These are phyloP conservation scores for Hydnomerulius pinastri DNA, from an alignment of 768 basidiomycete species.

Conservation along the genomic window DNA sequence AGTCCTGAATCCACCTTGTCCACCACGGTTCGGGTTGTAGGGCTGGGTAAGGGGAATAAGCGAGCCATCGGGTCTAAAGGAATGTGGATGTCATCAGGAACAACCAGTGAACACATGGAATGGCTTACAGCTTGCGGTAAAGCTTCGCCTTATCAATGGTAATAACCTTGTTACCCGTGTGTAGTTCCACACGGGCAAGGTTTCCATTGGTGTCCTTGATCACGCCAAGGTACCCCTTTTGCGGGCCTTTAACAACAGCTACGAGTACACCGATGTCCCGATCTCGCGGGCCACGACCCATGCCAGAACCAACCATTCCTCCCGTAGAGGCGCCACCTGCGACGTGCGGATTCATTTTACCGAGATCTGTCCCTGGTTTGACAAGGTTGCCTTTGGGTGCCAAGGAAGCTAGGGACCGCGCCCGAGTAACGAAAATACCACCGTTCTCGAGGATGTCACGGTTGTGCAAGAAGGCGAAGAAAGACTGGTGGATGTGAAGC, in stretches of 20 bases:
- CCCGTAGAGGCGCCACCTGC: conserved; percentile 57
- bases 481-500: conserved; percentile 91
- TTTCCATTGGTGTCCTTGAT: conserved; percentile 95
- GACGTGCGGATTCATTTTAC: conserved; percentile 87
- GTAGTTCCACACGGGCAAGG: conserved; percentile 86
- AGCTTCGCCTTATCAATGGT: conserved; percentile 83
- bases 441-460: conserved; percentile 89
- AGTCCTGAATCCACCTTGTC: conserved; percentile 27
- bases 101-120: not conserved
- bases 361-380: conserved; percentile 71
- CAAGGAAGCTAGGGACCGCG: conserved; percentile 77
- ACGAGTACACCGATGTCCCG: conserved; percentile 80
- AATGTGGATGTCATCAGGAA: conserved; percentile 10
- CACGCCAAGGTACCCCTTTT: conserved; percentile 88
- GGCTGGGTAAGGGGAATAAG: conserved; percentile 52
- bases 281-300: conserved; percentile 81
- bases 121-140: conserved; percentile 68
- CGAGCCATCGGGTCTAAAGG: conserved; percentile 55
- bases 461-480: conserved; percentile 93
- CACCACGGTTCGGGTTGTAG: conserved; percentile 17
- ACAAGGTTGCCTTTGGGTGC: conserved; percentile 82
- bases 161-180: conserved; percentile 85
- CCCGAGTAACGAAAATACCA: conserved; percentile 91
- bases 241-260: conserved; percentile 79
- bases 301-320: conserved; percentile 82